Base-by-base conservation (phyloP, 2,329 filamentous ascomycete genomes). In the Davidsoniella virescens region DNA sequence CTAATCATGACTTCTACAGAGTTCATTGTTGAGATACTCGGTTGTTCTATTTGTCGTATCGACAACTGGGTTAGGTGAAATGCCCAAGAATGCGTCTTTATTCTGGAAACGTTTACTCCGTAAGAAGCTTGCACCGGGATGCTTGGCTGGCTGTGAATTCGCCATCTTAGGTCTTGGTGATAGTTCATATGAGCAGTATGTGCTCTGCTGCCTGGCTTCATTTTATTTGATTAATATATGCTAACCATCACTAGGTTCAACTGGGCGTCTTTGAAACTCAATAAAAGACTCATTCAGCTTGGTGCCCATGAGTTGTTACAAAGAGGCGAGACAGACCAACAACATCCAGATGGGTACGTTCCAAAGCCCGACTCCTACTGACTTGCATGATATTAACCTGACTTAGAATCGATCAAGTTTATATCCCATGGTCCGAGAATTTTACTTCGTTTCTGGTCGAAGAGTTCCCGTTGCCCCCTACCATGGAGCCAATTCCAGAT, bases 61-160 rank as follows among this genome's bases (percentile, higher is more conserved):
- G 4, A 98, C 92, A 0, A 94, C 92, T 0, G 92, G 92, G 4
- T 90, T 98, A 65, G 92, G 92, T 5, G 88, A 96, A 56, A 75
- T 96, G 61, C 92, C 92, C 2, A 76, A 77, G 51, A 96, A 96
- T 69, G 79, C 84, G 2, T 72, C 78, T 41, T 68, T 67, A 1
- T 88, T 98, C 61, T 98, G 92, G 92, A 87, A 77, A 61, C 83
- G 78, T 53, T 70, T 98, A 37, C 70, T 94, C 16, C 75, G 86
- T 56, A 87, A 84, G 63, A 85, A 78, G 57, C 72, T 98, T 25
- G 76, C 82, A 10, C 71, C 79, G 2, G 76, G 74, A 14, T 88
- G 81, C 58, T 68, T 98, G 38, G 61, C 69, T 37, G 71, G 73
- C 33, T 67, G 94, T 54, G 72, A 69, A 1, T 96, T 94, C 64